phyloP scores from a whole-genome alignment of 2,329 filamentous ascomycete species.

The Aspergillus sp. region DNA sequence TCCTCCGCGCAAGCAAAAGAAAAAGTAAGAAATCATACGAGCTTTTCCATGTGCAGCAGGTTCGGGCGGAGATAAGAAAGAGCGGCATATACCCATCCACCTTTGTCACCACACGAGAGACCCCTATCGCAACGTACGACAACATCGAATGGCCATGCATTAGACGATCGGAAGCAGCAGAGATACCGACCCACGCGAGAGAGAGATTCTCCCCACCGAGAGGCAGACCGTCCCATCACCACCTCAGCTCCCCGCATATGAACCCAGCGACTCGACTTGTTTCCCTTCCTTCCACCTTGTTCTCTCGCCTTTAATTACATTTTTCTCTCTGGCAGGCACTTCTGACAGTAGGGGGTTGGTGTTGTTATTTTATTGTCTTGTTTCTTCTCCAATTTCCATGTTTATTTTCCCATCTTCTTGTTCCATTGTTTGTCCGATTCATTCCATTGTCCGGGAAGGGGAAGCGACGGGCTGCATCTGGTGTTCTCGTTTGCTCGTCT shows the following conservation, averaged over 20 bases:
- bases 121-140: conserved; percentile 24
- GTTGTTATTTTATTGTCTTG: conserved; percentile 9
- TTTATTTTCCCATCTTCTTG: conserved; percentile 13
- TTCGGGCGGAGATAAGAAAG: conserved; percentile 87
- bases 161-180: conserved; percentile 23
- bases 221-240: conserved; percentile 20
- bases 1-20: conserved; percentile 69
- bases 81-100: conserved; percentile 28
- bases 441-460: conserved; percentile 18
- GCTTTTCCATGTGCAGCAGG: conserved; percentile 74
- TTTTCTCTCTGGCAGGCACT: conserved; percentile 27
- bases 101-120: conserved; percentile 23
- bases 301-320: conserved; percentile 20
- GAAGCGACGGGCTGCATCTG: conserved; percentile 29
- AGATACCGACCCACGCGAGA: conserved; percentile 19
- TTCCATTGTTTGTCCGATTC: conserved; percentile 19
- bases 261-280: conserved; percentile 19
- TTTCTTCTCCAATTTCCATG: conserved; percentile 11
- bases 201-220: conserved; percentile 7
- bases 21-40: conserved; percentile 71
- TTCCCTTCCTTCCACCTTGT: conserved; percentile 10
- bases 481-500: conserved; percentile 25
- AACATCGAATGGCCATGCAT: conserved; percentile 22
- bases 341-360: conserved; percentile 22
- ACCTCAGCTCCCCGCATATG: conserved; percentile 17